Evolutionary conservation across 2,329 filamentous ascomycete genomes (phyloP).

Genomic region (Cladophialophora bantiana): DNA sequence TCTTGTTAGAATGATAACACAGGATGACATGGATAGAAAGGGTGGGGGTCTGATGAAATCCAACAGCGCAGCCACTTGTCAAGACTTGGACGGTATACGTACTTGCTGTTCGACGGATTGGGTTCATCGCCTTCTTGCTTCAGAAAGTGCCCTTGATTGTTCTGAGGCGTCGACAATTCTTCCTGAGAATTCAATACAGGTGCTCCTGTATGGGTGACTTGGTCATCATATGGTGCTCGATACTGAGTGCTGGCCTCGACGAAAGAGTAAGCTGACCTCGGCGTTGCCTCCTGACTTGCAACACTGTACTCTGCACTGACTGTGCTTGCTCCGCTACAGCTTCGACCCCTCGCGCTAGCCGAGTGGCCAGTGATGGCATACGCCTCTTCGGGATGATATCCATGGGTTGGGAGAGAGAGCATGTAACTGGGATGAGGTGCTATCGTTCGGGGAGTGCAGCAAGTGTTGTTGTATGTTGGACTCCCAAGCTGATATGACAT

Average conservation of each 20-base stretch:
- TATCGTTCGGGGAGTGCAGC: slow-evolving; percentile 12
- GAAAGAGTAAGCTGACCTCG: slow-evolving; percentile 11
- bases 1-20: neutral
- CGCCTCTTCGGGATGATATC: slow-evolving; percentile 11
- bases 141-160: neutral
- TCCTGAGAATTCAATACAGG: neutral
- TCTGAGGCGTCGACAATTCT: neutral
- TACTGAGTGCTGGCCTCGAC: slow-evolving; percentile 3
- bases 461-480: slow-evolving; percentile 6
- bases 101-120: neutral
- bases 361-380: slow-evolving; percentile 18
- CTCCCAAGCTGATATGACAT: slow-evolving; percentile 7
- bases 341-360: slow-evolving; percentile 19
- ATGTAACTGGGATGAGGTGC: slow-evolving; percentile 4
- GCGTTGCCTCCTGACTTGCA: slow-evolving; percentile 9
- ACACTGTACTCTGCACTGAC: slow-evolving; percentile 13
- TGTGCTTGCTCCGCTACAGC: slow-evolving; percentile 16
- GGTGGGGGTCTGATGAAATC: neutral
- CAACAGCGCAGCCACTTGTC: neutral
- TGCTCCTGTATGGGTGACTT: neutral
- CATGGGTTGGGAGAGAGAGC: neutral
- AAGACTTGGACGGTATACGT: neutral
- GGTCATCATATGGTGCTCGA: neutral
- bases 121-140: neutral
- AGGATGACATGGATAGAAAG: neutral